Evolutionary conservation across 495 filamentous ascomycete species (phyloP), one percentile per base, ranked within the genome.

Genomic region (Tuber umbilicatum): DNA sequence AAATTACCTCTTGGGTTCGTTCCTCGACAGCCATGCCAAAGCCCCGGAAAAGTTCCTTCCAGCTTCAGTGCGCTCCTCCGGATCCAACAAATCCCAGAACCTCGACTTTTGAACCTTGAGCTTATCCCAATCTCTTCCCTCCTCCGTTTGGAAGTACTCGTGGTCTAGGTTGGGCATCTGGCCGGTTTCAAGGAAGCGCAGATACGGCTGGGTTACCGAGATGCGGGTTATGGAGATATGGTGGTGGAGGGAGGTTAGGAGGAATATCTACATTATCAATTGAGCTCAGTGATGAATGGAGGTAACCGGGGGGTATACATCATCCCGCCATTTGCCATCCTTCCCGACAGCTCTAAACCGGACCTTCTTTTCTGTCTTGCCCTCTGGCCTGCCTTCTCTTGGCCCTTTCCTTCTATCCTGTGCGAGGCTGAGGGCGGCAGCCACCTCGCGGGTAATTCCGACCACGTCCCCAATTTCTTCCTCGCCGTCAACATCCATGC

Each of bases 351-450:
- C 80, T 45, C 73, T 69, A 67, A 69, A 78, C 41, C 81, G 75
- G 23, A 80, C 40, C 41, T 82, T 82, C 43, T 75, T 82, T 70
- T 82, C 81, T 23, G 64, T 76, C 23, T 73, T 78, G 31, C 81
- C 81, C 35, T 81, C 55, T 45, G 72, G 73, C 31, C 67, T 74
- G 17, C 69, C 76, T 4, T 75, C 50, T 38, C 72, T 80, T 41
- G 78, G 74, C 12, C 78, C 79, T 68, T 81, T 81, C 72, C 79
- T 81, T 41, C 81, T 78, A 19, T 81, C 75, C 73, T 82, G 81
- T 3, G 81, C 81, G 23, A 82, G 73, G 9, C 73, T 74, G 27
- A 82, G 72, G 27, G 79, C 64, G 41, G 81, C 81, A 21, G 69
- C 81, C 43, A 77, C 47, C 74, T 82, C 81, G 64, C 80, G 75